These are phyloP conservation scores for Euphorbia tirucalli DNA, from an alignment of 345 rosid genomes.

Conservation along the genomic window DNA sequence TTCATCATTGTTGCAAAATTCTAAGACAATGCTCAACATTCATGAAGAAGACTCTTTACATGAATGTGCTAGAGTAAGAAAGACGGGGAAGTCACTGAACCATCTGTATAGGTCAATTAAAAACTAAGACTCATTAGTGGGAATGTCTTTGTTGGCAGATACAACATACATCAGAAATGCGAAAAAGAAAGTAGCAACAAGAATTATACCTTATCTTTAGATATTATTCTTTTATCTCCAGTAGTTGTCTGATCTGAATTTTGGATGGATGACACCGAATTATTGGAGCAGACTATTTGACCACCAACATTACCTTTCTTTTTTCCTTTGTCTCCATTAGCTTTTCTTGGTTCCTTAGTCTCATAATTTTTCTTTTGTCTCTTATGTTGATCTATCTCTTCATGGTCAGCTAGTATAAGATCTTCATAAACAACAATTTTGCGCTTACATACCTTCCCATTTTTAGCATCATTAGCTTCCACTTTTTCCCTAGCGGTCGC, in stretches of 20 bases:
- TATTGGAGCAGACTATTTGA: slow-evolving; percentile 13
- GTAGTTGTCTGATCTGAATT: slow-evolving; percentile 23
- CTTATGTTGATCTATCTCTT: slow-evolving; percentile 15
- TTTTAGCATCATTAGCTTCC: slow-evolving; percentile 20
- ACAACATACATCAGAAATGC: not conserved
- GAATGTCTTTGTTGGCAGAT: not conserved
- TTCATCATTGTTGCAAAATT: not conserved
- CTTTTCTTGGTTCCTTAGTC: slow-evolving; percentile 22
- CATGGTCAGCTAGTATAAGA: slow-evolving; percentile 17
- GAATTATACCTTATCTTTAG: slow-evolving; percentile 40
- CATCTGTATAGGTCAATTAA: not conserved
- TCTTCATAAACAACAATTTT: slow-evolving; percentile 21
- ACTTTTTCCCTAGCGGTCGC: slow-evolving; percentile 2
- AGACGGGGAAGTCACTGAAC: not conserved
- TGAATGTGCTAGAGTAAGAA: not conserved
- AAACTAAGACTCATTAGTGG: not conserved
- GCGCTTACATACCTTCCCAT: slow-evolving; percentile 23
- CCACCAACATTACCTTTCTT: slow-evolving; percentile 10
- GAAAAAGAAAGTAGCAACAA: not conserved
- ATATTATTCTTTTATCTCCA: slow-evolving; percentile 25
- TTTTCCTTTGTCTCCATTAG: slow-evolving; percentile 12
- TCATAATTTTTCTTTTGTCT: slow-evolving; percentile 24
- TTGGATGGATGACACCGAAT: slow-evolving; percentile 2
- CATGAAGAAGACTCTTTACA: not conserved
- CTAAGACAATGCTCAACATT: not conserved